phyloP scores from a whole-genome alignment of 805 yeast species.

The Metschnikowia reukaufii region DNA sequence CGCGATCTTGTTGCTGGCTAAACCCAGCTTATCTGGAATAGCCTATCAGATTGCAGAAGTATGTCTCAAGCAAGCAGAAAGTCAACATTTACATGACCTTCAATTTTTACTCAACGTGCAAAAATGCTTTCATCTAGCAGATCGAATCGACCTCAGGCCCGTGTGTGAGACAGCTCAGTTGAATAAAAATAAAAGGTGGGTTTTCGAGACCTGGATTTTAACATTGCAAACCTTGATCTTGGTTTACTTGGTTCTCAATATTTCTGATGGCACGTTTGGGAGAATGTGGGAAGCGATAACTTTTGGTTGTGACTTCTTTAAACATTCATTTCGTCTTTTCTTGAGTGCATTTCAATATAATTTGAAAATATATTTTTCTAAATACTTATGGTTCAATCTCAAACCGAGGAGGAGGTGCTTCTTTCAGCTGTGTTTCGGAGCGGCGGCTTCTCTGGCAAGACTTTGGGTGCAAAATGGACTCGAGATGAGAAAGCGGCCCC shows the following conservation, averaged over 20 bases:
- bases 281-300: background rate
- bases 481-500: background rate
- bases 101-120: conserved; percentile 13
- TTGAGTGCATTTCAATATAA: background rate
- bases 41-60: conserved; percentile 8
- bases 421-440: background rate
- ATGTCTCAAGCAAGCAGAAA: conserved; percentile 11
- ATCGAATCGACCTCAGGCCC: conserved; percentile 1
- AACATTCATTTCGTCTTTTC: background rate
- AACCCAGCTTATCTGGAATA: conserved; percentile 3
- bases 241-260: conserved; percentile 4
- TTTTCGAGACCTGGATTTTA: background rate
- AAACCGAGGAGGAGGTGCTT: background rate
- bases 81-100: conserved; percentile 7
- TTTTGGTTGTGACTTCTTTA: background rate
- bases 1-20: conserved; percentile 6
- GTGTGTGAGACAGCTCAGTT: background rate
- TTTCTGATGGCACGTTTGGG: background rate
- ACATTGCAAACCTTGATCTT: conserved; percentile 1
- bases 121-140: conserved; percentile 14
- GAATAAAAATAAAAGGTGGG: background rate
- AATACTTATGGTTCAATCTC: background rate
- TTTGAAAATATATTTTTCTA: background rate
- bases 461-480: conserved; percentile 4
- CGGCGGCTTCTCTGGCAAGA: background rate